Evolutionary conservation across 2,329 filamentous ascomycete genomes (phyloP).

Genomic region (Ophiostoma piceae): DNA sequence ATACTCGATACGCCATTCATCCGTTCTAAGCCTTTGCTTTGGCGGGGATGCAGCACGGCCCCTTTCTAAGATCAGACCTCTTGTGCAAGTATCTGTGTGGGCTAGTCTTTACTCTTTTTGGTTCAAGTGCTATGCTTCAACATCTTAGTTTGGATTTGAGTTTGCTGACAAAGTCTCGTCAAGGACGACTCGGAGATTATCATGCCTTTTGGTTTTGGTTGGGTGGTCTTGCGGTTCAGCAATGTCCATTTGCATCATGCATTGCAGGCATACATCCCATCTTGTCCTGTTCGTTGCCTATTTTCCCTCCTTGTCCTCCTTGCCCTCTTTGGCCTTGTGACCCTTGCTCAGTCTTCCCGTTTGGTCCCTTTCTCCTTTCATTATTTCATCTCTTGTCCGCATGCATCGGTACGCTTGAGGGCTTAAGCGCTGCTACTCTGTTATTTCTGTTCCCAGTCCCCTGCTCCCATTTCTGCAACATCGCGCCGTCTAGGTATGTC

Average conservation of each 20-base stretch:
- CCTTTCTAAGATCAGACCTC: conserved; percentile 5
- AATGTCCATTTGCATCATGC: background rate
- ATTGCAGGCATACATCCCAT: background rate
- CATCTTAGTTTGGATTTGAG: background rate
- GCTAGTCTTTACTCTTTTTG: background rate
- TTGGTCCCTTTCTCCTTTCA: conserved; percentile 12
- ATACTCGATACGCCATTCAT: background rate
- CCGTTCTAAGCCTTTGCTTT: conserved; percentile 17
- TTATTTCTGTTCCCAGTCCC: background rate
- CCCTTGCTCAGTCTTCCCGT: background rate
- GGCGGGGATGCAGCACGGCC: conserved; percentile 13
- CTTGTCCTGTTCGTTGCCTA: background rate
- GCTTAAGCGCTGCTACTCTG: background rate
- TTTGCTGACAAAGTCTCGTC: background rate
- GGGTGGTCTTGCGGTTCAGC: background rate
- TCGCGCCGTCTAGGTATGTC: background rate
- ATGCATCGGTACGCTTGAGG: background rate
- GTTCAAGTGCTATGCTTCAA: background rate
- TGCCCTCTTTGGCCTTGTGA: background rate
- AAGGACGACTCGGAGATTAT: background rate
- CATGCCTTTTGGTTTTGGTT: background rate
- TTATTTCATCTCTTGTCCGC: background rate
- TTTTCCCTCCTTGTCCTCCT: background rate
- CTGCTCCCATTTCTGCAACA: background rate
- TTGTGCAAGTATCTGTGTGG: conserved; percentile 10